Conservation (phyloP, 129 eudicot species). For the Gnaphalium uliginosum region DNA sequence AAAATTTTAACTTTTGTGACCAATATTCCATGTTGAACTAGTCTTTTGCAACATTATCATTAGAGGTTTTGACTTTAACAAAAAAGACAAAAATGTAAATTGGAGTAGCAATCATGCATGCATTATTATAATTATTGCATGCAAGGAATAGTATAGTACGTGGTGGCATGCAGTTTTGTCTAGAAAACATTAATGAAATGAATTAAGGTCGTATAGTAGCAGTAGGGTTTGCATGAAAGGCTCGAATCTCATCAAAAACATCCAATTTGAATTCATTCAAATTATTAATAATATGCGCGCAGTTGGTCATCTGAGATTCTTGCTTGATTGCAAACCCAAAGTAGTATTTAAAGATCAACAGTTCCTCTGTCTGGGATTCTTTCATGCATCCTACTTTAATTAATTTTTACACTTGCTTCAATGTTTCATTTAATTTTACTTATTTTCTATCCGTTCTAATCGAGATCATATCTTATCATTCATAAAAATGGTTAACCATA, state of each 20-base stretch:
- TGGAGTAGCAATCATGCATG: conserved; percentile 10
- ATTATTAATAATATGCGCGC: no score
- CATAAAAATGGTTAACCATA: neutral
- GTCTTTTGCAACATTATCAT: neutral
- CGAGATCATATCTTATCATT: neutral
- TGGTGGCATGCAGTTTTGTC: conserved; percentile 1
- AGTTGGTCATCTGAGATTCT: neutral
- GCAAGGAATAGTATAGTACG: conserved; percentile 3
- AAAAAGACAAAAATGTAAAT: conserved; percentile 12
- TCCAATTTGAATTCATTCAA: neutral
- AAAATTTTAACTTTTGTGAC: no score
- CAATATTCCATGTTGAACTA: neutral
- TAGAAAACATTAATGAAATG: neutral
- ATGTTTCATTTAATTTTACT: neutral
- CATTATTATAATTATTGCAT: no score
- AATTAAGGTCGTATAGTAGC: neutral
- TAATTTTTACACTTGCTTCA: neutral
- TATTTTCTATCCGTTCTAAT: neutral
- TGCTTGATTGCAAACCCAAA: neutral
- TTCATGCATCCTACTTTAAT: neutral
- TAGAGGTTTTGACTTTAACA: conserved; percentile 13
- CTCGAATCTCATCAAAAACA: neutral
- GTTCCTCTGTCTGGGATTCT: conserved; percentile 4
- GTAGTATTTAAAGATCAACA: neutral
- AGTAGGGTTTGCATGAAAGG: neutral